Conservation (phyloP, 768 basidiomycete genomes). For the Tylopilus vinaceipallidus region DNA sequence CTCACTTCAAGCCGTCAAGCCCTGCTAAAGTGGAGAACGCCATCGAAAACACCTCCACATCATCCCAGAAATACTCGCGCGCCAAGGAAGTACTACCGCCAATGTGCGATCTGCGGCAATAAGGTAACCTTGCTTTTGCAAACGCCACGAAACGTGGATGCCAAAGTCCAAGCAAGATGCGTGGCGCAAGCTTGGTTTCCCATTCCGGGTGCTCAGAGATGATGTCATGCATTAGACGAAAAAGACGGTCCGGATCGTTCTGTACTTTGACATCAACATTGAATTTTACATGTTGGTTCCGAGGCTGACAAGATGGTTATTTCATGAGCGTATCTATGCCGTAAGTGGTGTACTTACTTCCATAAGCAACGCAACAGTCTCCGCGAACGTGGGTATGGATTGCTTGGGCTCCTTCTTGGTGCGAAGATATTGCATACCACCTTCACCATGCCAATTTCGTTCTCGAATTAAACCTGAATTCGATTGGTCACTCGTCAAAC, state of each 20-base stretch:
- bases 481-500: constrained; percentile 26
- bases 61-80: constrained; percentile 85
- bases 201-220: constrained; percentile 66
- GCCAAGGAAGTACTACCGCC: constrained; percentile 70
- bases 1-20: constrained; percentile 68
- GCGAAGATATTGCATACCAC: constrained; percentile 75
- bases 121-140: constrained; percentile 75
- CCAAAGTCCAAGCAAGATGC: constrained; percentile 82
- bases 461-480: constrained; percentile 63
- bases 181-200: constrained; percentile 74
- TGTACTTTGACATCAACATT: constrained; percentile 94
- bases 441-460: constrained; percentile 65
- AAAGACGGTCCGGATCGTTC: constrained; percentile 87
- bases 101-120: constrained; percentile 84
- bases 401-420: constrained; percentile 82
- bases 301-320: constrained; percentile 45
- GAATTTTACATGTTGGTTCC: constrained; percentile 73
- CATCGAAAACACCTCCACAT: constrained; percentile 86
- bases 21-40: constrained; percentile 70
- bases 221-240: constrained; percentile 69
- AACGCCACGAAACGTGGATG: constrained; percentile 85
- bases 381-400: constrained; percentile 84
- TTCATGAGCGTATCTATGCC: constrained; percentile 6
- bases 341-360: constrained; percentile 41
- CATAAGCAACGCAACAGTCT: constrained; percentile 82